A percentile compares a stretch with the other conserved stretches of the same genome.
These are phyloP conservation scores for Fusarium sp. DNA, from an alignment of 2,329 filamentous ascomycete species.

Conservation along the genomic window DNA sequence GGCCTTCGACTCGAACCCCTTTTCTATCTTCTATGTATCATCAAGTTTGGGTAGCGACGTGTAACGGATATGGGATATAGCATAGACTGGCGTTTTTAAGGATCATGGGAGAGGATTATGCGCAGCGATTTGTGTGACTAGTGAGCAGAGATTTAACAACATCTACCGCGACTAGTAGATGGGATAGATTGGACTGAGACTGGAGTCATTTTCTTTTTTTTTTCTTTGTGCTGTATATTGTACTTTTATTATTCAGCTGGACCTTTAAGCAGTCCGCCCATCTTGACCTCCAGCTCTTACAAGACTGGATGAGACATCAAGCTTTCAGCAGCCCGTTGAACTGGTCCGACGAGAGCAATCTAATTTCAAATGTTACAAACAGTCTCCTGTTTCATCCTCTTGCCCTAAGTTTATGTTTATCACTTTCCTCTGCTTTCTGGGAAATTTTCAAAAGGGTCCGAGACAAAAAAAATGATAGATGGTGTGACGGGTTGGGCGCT, in stretches of 20 bases:
- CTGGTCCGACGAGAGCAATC: slow-evolving; percentile 24
- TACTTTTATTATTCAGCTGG: slow-evolving; percentile 26
- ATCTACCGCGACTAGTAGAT: slow-evolving; percentile 17
- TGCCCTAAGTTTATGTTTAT: not conserved
- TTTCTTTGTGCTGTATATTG: slow-evolving; percentile 13
- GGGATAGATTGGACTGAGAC: slow-evolving; percentile 19
- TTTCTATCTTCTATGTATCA: slow-evolving; percentile 9
- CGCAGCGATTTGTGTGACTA: slow-evolving; percentile 29
- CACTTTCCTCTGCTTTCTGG: slow-evolving; percentile 22
- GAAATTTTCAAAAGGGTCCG: slow-evolving; percentile 18
- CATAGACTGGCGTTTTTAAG: slow-evolving; percentile 38
- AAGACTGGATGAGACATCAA: slow-evolving; percentile 24
- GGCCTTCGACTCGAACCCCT: not conserved
- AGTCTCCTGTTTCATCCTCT: slow-evolving; percentile 18
- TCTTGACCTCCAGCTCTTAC: slow-evolving; percentile 19
- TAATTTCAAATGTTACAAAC: slow-evolving; percentile 22
- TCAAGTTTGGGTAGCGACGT: slow-evolving; percentile 27
- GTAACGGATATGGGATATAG: slow-evolving; percentile 29
- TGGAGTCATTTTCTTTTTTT: slow-evolving; percentile 5
- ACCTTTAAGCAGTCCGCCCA: slow-evolving; percentile 19
- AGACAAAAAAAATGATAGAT: slow-evolving; percentile 14
- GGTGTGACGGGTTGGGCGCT: slow-evolving; percentile 33
- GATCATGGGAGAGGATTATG: slow-evolving; percentile 20
- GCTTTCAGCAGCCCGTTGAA: slow-evolving; percentile 14
- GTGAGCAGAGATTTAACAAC: slow-evolving; percentile 11